A percentile compares a stretch with the other conserved stretches of the same genome.
phyloP scores from a whole-genome alignment of 2,329 filamentous ascomycete species.

The Lachnellula subtilissima region DNA sequence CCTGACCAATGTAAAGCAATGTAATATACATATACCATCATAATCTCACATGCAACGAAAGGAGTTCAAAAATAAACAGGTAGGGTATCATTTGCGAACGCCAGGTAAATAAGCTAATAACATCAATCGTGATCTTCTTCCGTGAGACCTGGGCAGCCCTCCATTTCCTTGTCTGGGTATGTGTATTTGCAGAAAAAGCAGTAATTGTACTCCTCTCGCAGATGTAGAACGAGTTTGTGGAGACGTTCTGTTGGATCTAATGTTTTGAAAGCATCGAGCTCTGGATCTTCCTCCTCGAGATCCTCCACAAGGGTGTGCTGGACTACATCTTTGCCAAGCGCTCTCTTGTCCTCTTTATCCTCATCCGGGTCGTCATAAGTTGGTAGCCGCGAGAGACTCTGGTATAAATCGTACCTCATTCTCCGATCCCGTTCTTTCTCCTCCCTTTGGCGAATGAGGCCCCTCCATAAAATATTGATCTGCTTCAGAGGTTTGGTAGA shows the following conservation, averaged over 20 bases:
- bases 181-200: conserved; percentile 95
- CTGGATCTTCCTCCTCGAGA: conserved; percentile 71
- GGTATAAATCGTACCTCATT: conserved; percentile 61
- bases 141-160: conserved; percentile 80
- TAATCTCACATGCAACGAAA: not conserved
- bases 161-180: conserved; percentile 71
- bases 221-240: conserved; percentile 57
- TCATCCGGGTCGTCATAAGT: conserved; percentile 65
- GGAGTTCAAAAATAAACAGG: not conserved
- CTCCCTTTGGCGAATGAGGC: conserved; percentile 64
- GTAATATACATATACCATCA: not conserved
- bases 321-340: conserved; percentile 54
- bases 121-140: conserved; percentile 74
- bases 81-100: conserved; percentile 27
- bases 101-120: conserved; percentile 3
- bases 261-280: conserved; percentile 74
- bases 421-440: conserved; percentile 64
- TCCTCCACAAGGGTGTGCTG: conserved; percentile 60
- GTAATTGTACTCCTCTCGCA: conserved; percentile 70
- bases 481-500: conserved; percentile 53
- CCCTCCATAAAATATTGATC: conserved; percentile 76
- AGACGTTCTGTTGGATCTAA: conserved; percentile 64
- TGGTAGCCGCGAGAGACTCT: conserved; percentile 58
- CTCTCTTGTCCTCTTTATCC: conserved; percentile 67
- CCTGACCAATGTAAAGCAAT: not conserved